Percentiles rank a stretch among this genome's conserved stretches.
These are phyloP conservation scores for Ascomycota sp. DNA, from an alignment of 2,329 filamentous ascomycete genomes.

Conservation along the genomic window DNA sequence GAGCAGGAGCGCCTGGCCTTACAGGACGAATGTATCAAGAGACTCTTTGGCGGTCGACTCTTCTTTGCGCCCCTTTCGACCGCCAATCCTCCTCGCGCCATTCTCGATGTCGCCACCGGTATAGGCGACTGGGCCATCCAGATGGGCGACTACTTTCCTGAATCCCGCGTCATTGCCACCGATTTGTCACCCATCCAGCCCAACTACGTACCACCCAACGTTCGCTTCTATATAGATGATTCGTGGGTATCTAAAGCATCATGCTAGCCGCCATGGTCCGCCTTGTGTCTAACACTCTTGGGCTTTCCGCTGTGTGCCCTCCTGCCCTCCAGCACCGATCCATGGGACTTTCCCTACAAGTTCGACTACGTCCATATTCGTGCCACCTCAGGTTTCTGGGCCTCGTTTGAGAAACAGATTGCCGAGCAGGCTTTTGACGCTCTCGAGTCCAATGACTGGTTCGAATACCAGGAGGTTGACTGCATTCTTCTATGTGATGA, in stretches of 20 bases:
- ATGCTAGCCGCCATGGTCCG: no score
- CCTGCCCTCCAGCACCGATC: no score
- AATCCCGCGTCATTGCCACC: conserved; percentile 37
- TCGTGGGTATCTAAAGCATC: conserved; percentile 15
- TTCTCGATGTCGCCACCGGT: conserved; percentile 24
- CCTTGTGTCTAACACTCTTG: no score
- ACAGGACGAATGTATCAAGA: conserved; percentile 18
- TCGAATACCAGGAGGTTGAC: no score
- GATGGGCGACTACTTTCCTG: conserved; percentile 41
- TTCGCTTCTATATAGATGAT: conserved; percentile 56
- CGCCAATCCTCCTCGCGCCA: conserved; percentile 13
- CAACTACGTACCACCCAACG: conserved; percentile 47
- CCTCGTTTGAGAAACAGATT: no score
- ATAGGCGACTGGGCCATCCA: conserved; percentile 43
- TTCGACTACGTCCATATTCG: no score
- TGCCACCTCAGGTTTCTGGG: no score
- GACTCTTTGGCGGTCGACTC: conserved; percentile 17
- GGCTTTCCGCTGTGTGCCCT: no score
- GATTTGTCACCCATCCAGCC: conserved; percentile 52
- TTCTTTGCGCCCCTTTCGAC: conserved; percentile 21
- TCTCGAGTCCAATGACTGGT: no score
- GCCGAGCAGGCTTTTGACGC: no score
- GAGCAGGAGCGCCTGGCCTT: conserved; percentile 21
- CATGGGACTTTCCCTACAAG: no score
- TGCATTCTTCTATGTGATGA: no score